phyloP scores from a whole-genome alignment of 2,329 filamentous ascomycete species.

The Tolypocladium ophioglossoides region DNA sequence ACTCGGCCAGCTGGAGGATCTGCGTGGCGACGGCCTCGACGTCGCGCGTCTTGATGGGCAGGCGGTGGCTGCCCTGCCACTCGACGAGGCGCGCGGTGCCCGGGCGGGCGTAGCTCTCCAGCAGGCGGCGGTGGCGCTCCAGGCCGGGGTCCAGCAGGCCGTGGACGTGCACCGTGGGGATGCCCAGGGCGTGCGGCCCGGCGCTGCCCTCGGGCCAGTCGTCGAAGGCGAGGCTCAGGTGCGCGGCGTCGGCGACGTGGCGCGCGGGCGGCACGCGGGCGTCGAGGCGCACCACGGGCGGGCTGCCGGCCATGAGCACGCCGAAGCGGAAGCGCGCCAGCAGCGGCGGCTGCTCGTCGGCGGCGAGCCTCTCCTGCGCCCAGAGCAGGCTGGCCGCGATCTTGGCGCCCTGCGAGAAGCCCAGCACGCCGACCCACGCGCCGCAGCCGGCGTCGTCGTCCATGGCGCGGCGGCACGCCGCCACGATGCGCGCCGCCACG shows the following conservation, averaged over 20 bases:
- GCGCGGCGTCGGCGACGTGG: conserved; percentile 12
- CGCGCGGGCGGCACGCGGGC: conserved; percentile 43
- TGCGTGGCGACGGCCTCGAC: conserved; percentile 34
- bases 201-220: conserved; percentile 38
- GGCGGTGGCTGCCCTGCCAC: conserved; percentile 63
- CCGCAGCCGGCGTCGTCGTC: conserved; percentile 42
- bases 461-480: conserved; percentile 35
- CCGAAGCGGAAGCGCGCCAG: conserved; percentile 21
- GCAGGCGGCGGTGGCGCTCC: conserved; percentile 35
- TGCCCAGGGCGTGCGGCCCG: conserved; percentile 18
- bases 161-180: conserved; percentile 26
- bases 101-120: conserved; percentile 48
- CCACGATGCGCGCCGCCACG: conserved; percentile 28
- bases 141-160: conserved; percentile 52
- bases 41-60: conserved; percentile 58
- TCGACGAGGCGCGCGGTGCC: conserved; percentile 48
- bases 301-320: conserved; percentile 23
- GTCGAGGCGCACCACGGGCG: conserved; percentile 20
- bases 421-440: conserved; percentile 48
- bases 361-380: conserved; percentile 38
- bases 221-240: conserved; percentile 12
- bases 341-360: conserved; percentile 16
- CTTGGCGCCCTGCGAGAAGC: conserved; percentile 59
- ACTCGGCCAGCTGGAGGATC: conserved; percentile 18
- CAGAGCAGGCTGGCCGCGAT: conserved; percentile 48